Base-by-base conservation (phyloP, 2,329 filamentous ascomycete species). In the Trichothecium sympodiale region DNA sequence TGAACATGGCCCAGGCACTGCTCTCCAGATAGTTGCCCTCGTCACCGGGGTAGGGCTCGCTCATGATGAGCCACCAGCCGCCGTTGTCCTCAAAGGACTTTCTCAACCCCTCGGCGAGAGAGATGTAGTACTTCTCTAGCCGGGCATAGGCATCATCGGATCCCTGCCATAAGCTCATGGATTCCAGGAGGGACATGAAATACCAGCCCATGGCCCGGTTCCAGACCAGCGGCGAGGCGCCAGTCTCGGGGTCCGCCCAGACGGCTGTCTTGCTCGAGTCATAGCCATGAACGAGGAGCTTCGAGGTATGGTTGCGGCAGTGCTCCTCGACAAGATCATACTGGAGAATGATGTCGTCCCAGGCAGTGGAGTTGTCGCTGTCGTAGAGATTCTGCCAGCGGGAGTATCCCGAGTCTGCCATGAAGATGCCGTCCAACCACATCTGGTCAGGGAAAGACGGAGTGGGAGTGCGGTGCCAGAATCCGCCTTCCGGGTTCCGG, bases 11-110 rank as follows among this genome's bases (percentile, higher is more conserved):
- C 1, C 67, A 67, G 1, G 62, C 72, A 29, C 69, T 71, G 16
- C 64, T 68, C 50, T 77, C 70, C 33, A 77, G 69, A 45, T 69
- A 77, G 46, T 78, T 77, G 1, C 68, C 69, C 26, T 59, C 37
- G 20, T 52, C 43, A 1, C 56, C 60, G 0, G 63, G 59, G 30
- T 66, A 65, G 3, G 60, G 59, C 28, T 63, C 58, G 37, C 62
- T 63, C 65, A 76, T 71, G 23, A 74, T 59, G 31, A 73, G 52
- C 67, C 67, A 75, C 69, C 71, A 76, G n/a, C 64, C 68, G 0
- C 69, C 69, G 3, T 40, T 42, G 3, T 35, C 40, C 36, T 71
- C 65, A 12, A 60, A 62, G 1, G 58, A 56, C 2, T 47, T 45
- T 31, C 58, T 56, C 0, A 71, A 40, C 1, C 59, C 62, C 0